These are phyloP conservation scores for Dactylella cylindrospora DNA, from an alignment of 2,329 filamentous ascomycete species.

Conservation along the genomic window DNA sequence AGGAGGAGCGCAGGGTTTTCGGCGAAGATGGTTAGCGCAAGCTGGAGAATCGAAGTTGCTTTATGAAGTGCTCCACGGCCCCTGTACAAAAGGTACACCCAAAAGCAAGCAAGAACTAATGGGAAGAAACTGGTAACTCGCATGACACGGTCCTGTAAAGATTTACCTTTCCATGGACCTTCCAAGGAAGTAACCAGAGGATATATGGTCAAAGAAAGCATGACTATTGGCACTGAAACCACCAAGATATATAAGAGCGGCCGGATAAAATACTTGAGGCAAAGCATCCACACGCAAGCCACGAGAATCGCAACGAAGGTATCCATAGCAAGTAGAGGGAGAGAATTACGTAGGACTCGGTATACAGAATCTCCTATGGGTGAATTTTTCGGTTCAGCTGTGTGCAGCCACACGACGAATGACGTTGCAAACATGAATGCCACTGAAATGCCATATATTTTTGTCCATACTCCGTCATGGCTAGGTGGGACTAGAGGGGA, in stretches of 20 bases:
- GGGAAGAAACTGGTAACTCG: conserved; percentile 81
- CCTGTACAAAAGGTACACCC: conserved; percentile 80
- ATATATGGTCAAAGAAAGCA: conserved; percentile 88
- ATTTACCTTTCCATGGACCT: conserved; percentile 70
- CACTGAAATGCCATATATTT: conserved; percentile 80
- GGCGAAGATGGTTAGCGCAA: conserved; percentile 81
- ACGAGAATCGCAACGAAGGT: conserved; percentile 87
- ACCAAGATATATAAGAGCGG: conserved; percentile 79
- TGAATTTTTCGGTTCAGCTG: conserved; percentile 66
- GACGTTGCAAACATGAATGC: conserved; percentile 85
- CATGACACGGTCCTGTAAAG: conserved; percentile 85
- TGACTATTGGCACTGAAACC: conserved; percentile 78
- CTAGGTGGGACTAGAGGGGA: conserved; percentile 64
- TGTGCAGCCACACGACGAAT: conserved; percentile 86
- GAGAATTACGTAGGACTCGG: conserved; percentile 79
- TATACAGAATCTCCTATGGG: conserved; percentile 92
- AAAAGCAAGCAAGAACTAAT: conserved; percentile 69
- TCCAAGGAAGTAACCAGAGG: conserved; percentile 87
- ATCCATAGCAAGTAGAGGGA: conserved; percentile 85
- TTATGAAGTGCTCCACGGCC: conserved; percentile 78
- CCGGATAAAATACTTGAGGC: conserved; percentile 82
- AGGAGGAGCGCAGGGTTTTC: conserved; percentile 80
- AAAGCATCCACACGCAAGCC: conserved; percentile 84
- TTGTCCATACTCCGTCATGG: conserved; percentile 90
- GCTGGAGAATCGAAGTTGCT: conserved; percentile 86